Evolutionary conservation across 2,329 filamentous ascomycete species (phyloP).

Genomic region (Fusarium armeniacum): DNA sequence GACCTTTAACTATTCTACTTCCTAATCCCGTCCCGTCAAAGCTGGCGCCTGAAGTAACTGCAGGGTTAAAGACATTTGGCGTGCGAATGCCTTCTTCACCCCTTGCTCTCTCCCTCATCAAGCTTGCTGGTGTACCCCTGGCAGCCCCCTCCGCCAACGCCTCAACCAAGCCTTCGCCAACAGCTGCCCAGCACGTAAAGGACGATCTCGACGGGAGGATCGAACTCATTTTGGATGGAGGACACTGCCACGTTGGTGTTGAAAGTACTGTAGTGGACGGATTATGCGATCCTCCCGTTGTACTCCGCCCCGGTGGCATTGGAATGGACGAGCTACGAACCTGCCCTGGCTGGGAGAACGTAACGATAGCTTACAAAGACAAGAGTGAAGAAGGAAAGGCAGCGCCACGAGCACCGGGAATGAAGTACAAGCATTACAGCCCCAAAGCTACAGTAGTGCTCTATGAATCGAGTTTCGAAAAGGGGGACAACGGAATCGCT

Average conservation of each 20-base stretch:
- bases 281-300: constrained; percentile 81
- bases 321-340: constrained; percentile 82
- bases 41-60: constrained; percentile 92
- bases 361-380: constrained; percentile 84
- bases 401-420: constrained; percentile 87
- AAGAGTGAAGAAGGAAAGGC: constrained; percentile 73
- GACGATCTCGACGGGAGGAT: constrained; percentile 88
- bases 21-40: constrained; percentile 77
- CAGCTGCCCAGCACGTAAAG: constrained; percentile 87
- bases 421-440: constrained; percentile 99
- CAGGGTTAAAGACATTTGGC: constrained; percentile 86
- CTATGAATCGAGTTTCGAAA: constrained; percentile 72
- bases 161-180: constrained; percentile 92
- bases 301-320: constrained; percentile 89
- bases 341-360: constrained; percentile 85
- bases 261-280: constrained; percentile 98
- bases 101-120: constrained; percentile 90
- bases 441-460: constrained; percentile 88
- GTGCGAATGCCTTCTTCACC: constrained; percentile 88
- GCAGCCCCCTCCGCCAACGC: constrained; percentile 96
- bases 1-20: constrained; percentile 90
- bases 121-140: constrained; percentile 80
- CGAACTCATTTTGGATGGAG: constrained; percentile 89
- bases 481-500: constrained; percentile 55
- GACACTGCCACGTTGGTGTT: constrained; percentile 87